Evolutionary conservation across 352 stramenopile genomes (phyloP).

Genomic region (Globisporangium paroecandrum): DNA sequence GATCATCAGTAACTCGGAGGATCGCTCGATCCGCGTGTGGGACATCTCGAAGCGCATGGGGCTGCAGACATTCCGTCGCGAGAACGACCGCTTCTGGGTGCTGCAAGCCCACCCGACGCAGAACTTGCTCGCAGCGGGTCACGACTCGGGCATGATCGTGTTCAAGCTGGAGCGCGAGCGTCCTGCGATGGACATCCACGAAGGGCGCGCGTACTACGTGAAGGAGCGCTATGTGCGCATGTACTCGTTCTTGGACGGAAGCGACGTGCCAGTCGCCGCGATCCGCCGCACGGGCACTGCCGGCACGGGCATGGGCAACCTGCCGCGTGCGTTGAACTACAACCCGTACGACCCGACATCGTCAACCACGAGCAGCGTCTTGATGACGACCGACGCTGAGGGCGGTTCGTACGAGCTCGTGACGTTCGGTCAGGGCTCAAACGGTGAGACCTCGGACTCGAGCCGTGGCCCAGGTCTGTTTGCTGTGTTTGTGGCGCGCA

Average conservation of each 20-base stretch:
- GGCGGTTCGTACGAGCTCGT: constrained; percentile 98
- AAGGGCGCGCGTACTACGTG: constrained; percentile 93
- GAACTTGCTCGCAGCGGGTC: constrained; percentile 97
- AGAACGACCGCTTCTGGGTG: constrained; percentile 99
- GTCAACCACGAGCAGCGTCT: constrained; percentile 81
- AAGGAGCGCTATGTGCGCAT: constrained; percentile 98
- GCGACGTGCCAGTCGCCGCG: constrained; percentile 68
- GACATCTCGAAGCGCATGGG: constrained; percentile 98
- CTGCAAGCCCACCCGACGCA: constrained; percentile 93
- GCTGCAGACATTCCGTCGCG: constrained; percentile 97
- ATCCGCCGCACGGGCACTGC: constrained; percentile 63
- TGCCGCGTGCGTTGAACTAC: constrained; percentile 93
- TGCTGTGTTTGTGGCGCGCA: constrained; percentile 96
- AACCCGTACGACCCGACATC: constrained; percentile 95
- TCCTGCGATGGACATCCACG: constrained; percentile 90
- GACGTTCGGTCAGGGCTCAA: constrained; percentile 85
- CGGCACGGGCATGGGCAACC: constrained; percentile 89
- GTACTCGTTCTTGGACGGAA: constrained; percentile 92
- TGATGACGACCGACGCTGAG: constrained; percentile 95
- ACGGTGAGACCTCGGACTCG: constrained; percentile 88
- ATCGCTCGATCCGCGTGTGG: constrained; percentile 99
- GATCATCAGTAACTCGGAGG: constrained; percentile 99
- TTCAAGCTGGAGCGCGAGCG: constrained; percentile 99
- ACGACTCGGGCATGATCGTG: constrained; percentile 99
- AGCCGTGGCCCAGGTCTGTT: constrained; percentile 93